A percentile compares a stretch with the other conserved stretches of the same genome.
Evolutionary conservation across 495 filamentous ascomycete species (phyloP).

Genomic region (Filosporella fistucella): DNA sequence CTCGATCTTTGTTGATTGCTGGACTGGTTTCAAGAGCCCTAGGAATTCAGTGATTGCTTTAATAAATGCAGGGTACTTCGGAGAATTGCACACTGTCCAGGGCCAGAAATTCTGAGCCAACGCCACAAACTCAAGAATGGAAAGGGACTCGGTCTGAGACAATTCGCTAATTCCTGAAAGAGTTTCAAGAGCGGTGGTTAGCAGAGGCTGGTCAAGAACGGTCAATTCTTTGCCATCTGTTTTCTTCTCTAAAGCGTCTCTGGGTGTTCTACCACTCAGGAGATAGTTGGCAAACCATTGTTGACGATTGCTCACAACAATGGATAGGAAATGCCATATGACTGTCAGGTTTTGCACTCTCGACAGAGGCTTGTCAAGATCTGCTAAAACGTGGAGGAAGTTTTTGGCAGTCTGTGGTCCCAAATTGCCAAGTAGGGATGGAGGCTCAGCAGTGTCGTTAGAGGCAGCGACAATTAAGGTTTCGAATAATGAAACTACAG

Average conservation of each 20-base stretch:
- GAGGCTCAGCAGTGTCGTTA: conserved; percentile 63
- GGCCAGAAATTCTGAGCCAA: conserved; percentile 88
- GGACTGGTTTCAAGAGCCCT: conserved; percentile 50
- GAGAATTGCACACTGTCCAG: conserved; percentile 75
- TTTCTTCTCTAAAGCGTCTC: conserved; percentile 59
- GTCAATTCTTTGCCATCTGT: conserved; percentile 27
- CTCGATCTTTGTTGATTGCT: conserved; percentile 35
- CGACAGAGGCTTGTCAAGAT: conserved; percentile 71
- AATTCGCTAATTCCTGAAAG: conserved; percentile 64
- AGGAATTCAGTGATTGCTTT: conserved; percentile 63
- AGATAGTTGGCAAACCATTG: conserved; percentile 94
- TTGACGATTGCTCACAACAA: conserved; percentile 84
- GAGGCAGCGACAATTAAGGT: conserved; percentile 67
- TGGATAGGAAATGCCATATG: conserved; percentile 83
- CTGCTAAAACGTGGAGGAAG: conserved; percentile 74
- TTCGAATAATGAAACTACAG: conserved; percentile 66
- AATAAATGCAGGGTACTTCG: conserved; percentile 70
- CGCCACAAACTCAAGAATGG: conserved; percentile 80
- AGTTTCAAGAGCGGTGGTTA: conserved; percentile 69
- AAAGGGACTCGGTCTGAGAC: conserved; percentile 56
- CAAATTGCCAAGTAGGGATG: conserved; percentile 84
- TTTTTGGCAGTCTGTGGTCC: conserved; percentile 75
- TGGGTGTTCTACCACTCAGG: conserved; percentile 80
- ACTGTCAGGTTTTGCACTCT: conserved; percentile 53
- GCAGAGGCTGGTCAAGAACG: conserved; percentile 48